phyloP scores from a whole-genome alignment of 345 rosid genomes.

The Eucalyptus curtisii region DNA sequence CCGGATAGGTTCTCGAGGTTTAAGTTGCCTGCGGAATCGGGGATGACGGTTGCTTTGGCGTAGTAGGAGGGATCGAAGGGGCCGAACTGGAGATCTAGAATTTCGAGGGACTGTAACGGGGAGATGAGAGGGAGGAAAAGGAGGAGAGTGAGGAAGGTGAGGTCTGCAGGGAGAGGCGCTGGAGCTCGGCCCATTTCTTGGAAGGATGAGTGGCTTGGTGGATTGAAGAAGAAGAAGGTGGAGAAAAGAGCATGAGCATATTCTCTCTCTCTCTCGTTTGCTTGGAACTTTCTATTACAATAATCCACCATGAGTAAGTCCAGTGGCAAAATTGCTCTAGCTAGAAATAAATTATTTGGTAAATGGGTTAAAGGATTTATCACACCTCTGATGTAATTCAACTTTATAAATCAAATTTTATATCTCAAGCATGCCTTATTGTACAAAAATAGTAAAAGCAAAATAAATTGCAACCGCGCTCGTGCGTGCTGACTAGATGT shows the following conservation, averaged over 20 bases:
- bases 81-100: not conserved
- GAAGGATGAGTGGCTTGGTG: not conserved
- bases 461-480: too few relatives aligned
- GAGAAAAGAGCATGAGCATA: not conserved
- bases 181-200: not conserved
- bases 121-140: not conserved
- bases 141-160: not conserved
- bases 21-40: slow-evolving; percentile 15
- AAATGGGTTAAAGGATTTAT: not conserved
- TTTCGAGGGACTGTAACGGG: not conserved
- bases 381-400: too few relatives aligned
- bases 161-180: not conserved
- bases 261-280: not conserved
- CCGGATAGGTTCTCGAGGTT: slow-evolving; percentile 8
- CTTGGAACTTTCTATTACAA: not conserved
- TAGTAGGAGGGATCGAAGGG: slow-evolving; percentile 6
- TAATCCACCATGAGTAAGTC: not conserved
- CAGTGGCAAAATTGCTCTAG: not conserved
- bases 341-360: not conserved
- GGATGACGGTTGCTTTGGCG: not conserved
- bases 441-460: too few relatives aligned
- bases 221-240: not conserved
- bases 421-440: too few relatives aligned
- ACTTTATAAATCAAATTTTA: too few relatives aligned
- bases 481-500: too few relatives aligned